Evolutionary conservation across 2,329 filamentous ascomycete species (phyloP).

Genomic region (Sporothrix protearum): DNA sequence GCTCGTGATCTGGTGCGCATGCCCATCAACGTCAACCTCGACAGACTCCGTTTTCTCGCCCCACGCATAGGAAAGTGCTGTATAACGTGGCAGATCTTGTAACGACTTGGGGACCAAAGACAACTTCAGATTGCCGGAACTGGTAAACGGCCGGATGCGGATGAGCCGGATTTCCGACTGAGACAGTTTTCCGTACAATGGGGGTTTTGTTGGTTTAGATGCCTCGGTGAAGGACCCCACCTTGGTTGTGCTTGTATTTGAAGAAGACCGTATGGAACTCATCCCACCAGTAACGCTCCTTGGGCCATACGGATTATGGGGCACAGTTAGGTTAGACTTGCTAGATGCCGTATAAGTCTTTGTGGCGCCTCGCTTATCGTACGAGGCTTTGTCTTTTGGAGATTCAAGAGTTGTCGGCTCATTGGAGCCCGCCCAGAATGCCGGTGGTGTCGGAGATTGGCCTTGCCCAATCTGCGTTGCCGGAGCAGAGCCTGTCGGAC

Average conservation of each 20-base stretch:
- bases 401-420: neutral
- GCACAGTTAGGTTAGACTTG: neutral
- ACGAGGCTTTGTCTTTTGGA: neutral
- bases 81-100: neutral
- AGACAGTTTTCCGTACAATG: neutral
- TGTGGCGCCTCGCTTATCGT: neutral
- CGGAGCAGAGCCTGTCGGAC: no score
- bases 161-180: neutral
- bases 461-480: no score
- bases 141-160: neutral
- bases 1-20: neutral
- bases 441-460: no score
- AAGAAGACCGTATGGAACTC: neutral
- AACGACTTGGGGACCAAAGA: neutral
- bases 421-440: neutral
- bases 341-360: neutral
- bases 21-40: neutral
- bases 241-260: neutral
- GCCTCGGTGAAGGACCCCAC: neutral
- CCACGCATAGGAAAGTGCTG: constrained; percentile 14
- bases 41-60: neutral
- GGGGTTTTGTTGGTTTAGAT: neutral
- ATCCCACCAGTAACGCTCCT: neutral
- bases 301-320: neutral
- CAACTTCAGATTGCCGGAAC: neutral